Percentiles rank a stretch among this genome's conserved stretches.
Conservation (phyloP, 2,329 filamentous ascomycete genomes). For the Lachnellula willkommii region DNA sequence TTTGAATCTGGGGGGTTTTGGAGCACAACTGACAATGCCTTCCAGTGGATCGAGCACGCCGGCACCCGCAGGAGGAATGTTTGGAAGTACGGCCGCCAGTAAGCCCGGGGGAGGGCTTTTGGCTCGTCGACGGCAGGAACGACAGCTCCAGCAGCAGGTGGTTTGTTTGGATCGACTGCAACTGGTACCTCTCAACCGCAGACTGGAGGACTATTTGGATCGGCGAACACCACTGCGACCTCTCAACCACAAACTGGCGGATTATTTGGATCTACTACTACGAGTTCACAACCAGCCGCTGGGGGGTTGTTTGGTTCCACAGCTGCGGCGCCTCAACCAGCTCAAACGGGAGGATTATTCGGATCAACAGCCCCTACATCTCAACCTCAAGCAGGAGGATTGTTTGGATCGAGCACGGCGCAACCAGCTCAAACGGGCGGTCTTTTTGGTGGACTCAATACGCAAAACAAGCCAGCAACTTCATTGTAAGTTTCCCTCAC, state of each 20-base stretch:
- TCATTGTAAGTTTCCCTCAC: slow-evolving; percentile 28
- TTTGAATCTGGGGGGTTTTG: slow-evolving; percentile 19
- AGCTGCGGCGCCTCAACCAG: slow-evolving; percentile 13
- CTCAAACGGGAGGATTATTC: slow-evolving; percentile 28
- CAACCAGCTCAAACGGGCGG: slow-evolving; percentile 28
- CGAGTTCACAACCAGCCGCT: slow-evolving; percentile 15
- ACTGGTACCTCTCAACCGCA: slow-evolving; percentile 9
- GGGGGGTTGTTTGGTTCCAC: slow-evolving; percentile 33
- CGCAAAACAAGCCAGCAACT: slow-evolving; percentile 26
- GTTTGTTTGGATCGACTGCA: slow-evolving; percentile 22
- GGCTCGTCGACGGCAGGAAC: slow-evolving; percentile 21
- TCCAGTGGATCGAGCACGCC: slow-evolving; percentile 27
- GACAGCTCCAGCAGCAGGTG: slow-evolving; percentile 18
- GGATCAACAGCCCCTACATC: slow-evolving; percentile 20
- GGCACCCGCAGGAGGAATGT: slow-evolving; percentile 28
- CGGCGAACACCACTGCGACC: slow-evolving; percentile 1
- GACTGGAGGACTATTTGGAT: slow-evolving; percentile 28
- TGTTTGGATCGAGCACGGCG: slow-evolving; percentile 27
- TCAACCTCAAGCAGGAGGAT: slow-evolving; percentile 19
- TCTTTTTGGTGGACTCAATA: slow-evolving; percentile 24
- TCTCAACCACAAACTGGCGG: slow-evolving; percentile 19
- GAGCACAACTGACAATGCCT: slow-evolving; percentile 16
- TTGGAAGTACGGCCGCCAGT: slow-evolving; percentile 25
- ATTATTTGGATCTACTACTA: slow-evolving; percentile 25
- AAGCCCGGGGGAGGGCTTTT: slow-evolving; percentile 29